phyloP scores from a whole-genome alignment of 2,329 filamentous ascomycete species.

The Plectosphaerella sp. region DNA sequence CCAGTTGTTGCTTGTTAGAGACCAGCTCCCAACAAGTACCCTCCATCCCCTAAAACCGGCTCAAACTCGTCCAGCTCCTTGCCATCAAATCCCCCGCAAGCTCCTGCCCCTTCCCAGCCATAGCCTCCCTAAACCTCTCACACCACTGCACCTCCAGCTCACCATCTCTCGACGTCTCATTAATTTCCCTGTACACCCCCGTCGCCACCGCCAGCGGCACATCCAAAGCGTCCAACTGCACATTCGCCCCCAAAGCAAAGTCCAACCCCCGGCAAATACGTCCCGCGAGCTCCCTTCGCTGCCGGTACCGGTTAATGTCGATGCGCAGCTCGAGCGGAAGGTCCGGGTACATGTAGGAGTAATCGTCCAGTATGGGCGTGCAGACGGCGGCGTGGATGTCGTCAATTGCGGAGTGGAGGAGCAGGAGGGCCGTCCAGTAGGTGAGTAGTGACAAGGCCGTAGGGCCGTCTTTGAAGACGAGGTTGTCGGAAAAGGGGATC shows the following conservation, averaged over 20 bases:
- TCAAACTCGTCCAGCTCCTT: background rate
- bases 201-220: conserved; percentile 37
- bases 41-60: too few relatives aligned
- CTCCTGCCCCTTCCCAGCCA: conserved; percentile 35
- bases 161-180: conserved; percentile 32
- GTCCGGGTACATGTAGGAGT: conserved; percentile 31
- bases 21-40: background rate
- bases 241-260: conserved; percentile 34
- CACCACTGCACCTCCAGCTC: conserved; percentile 44
- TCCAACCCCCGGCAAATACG: conserved; percentile 49
- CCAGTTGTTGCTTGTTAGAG: background rate
- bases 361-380: conserved; percentile 36
- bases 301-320: conserved; percentile 37
- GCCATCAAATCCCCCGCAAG: conserved; percentile 22
- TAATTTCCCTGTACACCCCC: conserved; percentile 35
- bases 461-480: conserved; percentile 38
- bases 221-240: conserved; percentile 41
- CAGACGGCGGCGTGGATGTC: conserved; percentile 38
- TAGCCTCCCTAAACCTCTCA: conserved; percentile 33
- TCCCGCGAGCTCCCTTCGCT: conserved; percentile 38
- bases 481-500: conserved; percentile 39
- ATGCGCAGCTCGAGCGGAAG: conserved; percentile 32
- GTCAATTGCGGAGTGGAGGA: conserved; percentile 43
- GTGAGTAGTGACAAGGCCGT: conserved; percentile 45
- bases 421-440: conserved; percentile 48